A percentile compares a stretch with the other conserved stretches of the same genome.
phyloP scores from a whole-genome alignment of 2,329 filamentous ascomycete species.

The Penicillium griseofulvum region DNA sequence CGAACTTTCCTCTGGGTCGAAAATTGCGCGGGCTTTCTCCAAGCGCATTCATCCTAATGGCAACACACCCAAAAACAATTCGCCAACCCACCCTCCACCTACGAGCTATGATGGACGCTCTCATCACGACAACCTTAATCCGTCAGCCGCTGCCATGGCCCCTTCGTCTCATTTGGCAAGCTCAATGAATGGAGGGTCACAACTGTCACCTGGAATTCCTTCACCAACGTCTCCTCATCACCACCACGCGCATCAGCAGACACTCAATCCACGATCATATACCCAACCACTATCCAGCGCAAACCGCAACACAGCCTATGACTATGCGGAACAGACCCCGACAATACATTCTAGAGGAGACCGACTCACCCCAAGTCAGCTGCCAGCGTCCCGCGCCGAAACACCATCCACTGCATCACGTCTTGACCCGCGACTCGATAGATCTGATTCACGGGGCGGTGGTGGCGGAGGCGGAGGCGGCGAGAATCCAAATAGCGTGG shows the following conservation, averaged over 20 bases:
- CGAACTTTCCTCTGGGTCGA: constrained; percentile 50
- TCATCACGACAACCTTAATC: constrained; percentile 60
- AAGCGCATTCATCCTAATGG: constrained; percentile 69
- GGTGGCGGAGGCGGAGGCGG: constrained; percentile 16
- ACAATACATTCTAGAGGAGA: constrained; percentile 32
- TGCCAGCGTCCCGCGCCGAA: constrained; percentile 31
- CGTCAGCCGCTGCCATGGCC: constrained; percentile 65
- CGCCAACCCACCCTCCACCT: constrained; percentile 67
- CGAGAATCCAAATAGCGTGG: constrained; percentile 57
- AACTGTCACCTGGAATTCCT: constrained; percentile 50
- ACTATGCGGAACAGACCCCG: constrained; percentile 40
- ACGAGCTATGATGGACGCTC: constrained; percentile 66
- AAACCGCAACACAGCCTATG: constrained; percentile 32
- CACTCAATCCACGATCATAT: constrained; percentile 46
- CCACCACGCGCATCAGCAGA: constrained; percentile 41
- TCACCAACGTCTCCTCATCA: constrained; percentile 46
- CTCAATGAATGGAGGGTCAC: constrained; percentile 61
- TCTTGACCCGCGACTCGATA: constrained; percentile 10
- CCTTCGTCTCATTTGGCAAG: constrained; percentile 69
- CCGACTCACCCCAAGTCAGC: constrained; percentile 33
- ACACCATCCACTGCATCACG: constrained; percentile 27
- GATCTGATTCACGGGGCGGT: constrained; percentile 29
- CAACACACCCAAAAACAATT: constrained; percentile 70
- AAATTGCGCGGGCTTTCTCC: constrained; percentile 68
- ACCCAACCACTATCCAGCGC: constrained; percentile 32